Evolutionary conservation across 768 basidiomycete genomes (phyloP).

Genomic region (Agaricus blazei): DNA sequence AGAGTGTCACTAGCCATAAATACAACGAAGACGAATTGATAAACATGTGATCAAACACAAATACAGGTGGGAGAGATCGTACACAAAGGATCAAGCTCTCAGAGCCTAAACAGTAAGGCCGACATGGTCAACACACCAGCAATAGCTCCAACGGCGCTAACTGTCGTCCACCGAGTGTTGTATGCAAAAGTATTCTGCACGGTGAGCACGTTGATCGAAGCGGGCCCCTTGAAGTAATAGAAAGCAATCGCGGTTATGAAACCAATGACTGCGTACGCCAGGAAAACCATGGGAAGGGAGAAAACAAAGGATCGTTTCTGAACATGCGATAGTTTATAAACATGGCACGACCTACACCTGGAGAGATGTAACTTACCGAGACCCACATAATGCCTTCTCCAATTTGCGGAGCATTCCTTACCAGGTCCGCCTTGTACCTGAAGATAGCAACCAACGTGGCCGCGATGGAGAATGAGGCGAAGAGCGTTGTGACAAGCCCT

Average conservation of each 20-base stretch:
- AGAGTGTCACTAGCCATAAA: too few species aligned
- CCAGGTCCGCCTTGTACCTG: constrained; percentile 62
- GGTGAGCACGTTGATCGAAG: constrained; percentile 28
- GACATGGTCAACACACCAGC: constrained; percentile 57
- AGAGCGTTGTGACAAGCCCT: constrained; percentile 62
- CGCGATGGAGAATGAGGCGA: constrained; percentile 65
- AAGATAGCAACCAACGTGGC: constrained; percentile 68
- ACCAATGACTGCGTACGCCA: constrained; percentile 65
- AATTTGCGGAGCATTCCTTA: constrained; percentile 40
- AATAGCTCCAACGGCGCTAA: constrained; percentile 60
- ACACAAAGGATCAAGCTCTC: neutral
- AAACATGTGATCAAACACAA: neutral
- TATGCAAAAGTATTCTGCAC: neutral
- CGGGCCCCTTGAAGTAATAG: constrained; percentile 57
- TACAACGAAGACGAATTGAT: too few species aligned
- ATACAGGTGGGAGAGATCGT: neutral
- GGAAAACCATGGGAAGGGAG: constrained; percentile 69
- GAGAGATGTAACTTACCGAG: constrained; percentile 29
- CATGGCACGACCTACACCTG: neutral
- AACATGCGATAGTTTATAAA: neutral
- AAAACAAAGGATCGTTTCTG: constrained; percentile 60
- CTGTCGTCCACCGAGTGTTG: constrained; percentile 44
- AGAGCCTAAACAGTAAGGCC: constrained; percentile 27
- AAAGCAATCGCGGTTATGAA: constrained; percentile 62
- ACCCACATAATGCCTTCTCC: constrained; percentile 52